phyloP scores from a whole-genome alignment of 2,329 filamentous ascomycete species.

The Anthostomella pinea region DNA sequence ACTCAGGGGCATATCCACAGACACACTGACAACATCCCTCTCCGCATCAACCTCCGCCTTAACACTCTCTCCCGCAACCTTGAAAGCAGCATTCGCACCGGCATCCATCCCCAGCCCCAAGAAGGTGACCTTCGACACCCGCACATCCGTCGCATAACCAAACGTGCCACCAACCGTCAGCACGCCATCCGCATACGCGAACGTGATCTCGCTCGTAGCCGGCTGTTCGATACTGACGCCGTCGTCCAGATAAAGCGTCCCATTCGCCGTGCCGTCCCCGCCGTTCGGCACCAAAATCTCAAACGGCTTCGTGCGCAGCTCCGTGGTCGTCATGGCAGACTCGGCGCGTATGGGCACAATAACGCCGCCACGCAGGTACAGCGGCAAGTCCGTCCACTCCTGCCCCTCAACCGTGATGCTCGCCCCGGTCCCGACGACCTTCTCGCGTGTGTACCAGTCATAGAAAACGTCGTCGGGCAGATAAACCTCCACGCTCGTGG shows the following conservation, averaged over 20 bases:
- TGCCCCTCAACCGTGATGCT: constrained; percentile 39
- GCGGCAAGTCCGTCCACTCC: constrained; percentile 54
- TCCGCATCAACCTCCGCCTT: constrained; percentile 8
- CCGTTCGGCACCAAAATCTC: constrained; percentile 67
- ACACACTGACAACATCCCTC: constrained; percentile 15
- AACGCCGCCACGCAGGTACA: constrained; percentile 63
- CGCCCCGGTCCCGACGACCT: constrained; percentile 39
- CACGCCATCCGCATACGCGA: constrained; percentile 53
- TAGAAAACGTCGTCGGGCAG: constrained; percentile 48
- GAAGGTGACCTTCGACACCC: constrained; percentile 49
- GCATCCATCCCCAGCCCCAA: constrained; percentile 34
- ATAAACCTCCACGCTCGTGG: constrained; percentile 44
- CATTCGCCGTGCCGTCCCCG: constrained; percentile 58
- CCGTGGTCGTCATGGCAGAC: constrained; percentile 61
- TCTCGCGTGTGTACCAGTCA: constrained; percentile 48
- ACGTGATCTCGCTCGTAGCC: constrained; percentile 54
- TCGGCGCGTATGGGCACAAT: constrained; percentile 60
- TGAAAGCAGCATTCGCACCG: constrained; percentile 1
- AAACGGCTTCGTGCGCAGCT: constrained; percentile 64
- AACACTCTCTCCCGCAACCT: constrained; percentile 12
- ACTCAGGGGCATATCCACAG: constrained; percentile 23
- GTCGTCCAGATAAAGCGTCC: constrained; percentile 74
- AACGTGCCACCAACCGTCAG: constrained; percentile 53
- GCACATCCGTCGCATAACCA: constrained; percentile 41
- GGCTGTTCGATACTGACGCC: constrained; percentile 64